These are phyloP conservation scores for Coemansia sp. DNA, from an alignment of 192 early-diverging fungal species.

Conservation along the genomic window DNA sequence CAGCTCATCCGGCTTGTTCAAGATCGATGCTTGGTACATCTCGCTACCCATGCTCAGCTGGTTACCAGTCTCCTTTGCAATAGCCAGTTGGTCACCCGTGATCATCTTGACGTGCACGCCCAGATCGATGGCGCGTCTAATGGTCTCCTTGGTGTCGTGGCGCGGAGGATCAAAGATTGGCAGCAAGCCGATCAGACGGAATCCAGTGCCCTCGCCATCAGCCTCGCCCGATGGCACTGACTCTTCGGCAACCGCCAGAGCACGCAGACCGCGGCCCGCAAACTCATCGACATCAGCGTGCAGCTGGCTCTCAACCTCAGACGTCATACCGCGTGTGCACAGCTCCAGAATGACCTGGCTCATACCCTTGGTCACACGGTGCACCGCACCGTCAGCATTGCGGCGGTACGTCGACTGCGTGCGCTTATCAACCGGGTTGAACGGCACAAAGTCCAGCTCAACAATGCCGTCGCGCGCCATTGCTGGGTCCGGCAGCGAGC, in stretches of 20 bases:
- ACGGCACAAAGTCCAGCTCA: constrained; percentile 67
- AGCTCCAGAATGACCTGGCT: constrained; percentile 72
- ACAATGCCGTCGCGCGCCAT: constrained; percentile 66
- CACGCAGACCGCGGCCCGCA: constrained; percentile 68
- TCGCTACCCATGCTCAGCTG: constrained; percentile 70
- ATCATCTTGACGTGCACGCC: constrained; percentile 93
- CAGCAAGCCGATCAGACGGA: constrained; percentile 68
- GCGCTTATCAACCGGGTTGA: constrained; percentile 78
- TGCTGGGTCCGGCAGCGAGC: constrained; percentile 60
- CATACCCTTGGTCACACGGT: constrained; percentile 75
- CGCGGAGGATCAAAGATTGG: constrained; percentile 78
- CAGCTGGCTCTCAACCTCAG: constrained; percentile 60
- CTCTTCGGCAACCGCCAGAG: constrained; percentile 74
- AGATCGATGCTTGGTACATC: constrained; percentile 67
- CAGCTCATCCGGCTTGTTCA: constrained; percentile 65
- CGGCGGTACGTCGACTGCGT: constrained; percentile 72
- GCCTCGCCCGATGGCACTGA: constrained; percentile 59
- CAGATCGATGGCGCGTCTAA: constrained; percentile 69
- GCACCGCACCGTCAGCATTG: constrained; percentile 61
- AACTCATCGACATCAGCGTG: constrained; percentile 70
- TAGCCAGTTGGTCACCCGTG: constrained; percentile 88
- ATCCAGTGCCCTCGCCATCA: constrained; percentile 65
- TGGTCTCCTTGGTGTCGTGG: constrained; percentile 78
- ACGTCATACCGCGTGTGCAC: constrained; percentile 68
- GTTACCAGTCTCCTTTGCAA: constrained; percentile 80